A percentile compares a stretch with the other conserved stretches of the same genome.
phyloP scores from a whole-genome alignment of 148 eudicot genomes.

The Silene uniflora region DNA sequence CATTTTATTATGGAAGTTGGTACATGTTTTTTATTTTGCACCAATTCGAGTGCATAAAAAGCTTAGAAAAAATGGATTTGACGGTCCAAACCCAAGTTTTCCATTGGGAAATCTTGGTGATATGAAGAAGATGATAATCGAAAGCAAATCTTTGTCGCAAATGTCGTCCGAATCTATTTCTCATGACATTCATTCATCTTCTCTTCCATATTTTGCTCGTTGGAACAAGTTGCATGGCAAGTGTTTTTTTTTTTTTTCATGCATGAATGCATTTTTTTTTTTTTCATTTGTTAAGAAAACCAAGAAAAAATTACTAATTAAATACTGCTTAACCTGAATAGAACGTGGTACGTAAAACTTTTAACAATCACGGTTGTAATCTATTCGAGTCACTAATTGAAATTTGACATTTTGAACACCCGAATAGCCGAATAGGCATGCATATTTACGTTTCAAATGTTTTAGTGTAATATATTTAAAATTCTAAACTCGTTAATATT shows the following conservation, averaged over 20 bases:
- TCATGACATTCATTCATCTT: conserved; percentile 71
- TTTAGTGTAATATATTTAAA: no score
- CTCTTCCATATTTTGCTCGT: conserved; percentile 73
- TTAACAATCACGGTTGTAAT: no score
- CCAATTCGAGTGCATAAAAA: conserved; percentile 37
- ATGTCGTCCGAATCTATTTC: conserved; percentile 18
- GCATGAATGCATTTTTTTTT: background rate
- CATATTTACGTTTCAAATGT: no score
- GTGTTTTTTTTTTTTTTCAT: background rate
- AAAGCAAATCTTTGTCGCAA: background rate
- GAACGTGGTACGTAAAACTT: no score
- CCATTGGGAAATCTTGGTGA: conserved; percentile 68
- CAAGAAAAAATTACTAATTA: no score
- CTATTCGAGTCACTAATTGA: no score
- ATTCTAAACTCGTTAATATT: no score
- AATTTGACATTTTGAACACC: no score
- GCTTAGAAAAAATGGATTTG: conserved; percentile 52
- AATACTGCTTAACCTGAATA: no score
- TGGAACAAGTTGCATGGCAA: conserved; percentile 81
- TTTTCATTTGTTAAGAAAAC: no score
- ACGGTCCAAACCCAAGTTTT: conserved; percentile 68
- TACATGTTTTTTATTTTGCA: conserved; percentile 44
- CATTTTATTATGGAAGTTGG: conserved; percentile 38
- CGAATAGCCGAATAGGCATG: no score
- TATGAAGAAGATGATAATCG: conserved; percentile 38